Base-by-base conservation (phyloP, 768 basidiomycete species). In the Lyophyllum shimeji region DNA sequence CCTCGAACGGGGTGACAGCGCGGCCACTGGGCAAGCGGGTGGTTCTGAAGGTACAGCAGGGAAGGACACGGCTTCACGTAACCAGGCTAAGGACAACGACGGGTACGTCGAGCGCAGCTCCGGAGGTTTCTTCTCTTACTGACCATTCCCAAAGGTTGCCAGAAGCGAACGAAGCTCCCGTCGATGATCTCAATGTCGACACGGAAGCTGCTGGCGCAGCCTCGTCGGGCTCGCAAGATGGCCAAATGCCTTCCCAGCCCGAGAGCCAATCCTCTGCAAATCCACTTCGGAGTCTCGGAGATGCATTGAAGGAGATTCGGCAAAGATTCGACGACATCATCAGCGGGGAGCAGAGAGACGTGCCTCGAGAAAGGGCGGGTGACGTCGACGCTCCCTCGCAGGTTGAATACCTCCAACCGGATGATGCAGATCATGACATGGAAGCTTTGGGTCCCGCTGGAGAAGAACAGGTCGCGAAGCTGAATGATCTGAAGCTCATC, bases 361-460 rank as follows among this genome's bases (percentile, higher is more conserved):
- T 48, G 27, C 67, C 71, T 2, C 71, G 68, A 49, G 72, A 78
- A 39, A 65, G 69, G n/a, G 58, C 65, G 18, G 74, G 76, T 40
- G 74, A 80, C 34, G 67, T 72, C 0, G 69, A 65, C 9, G 69
- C 71, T 15, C 64, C 74, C 2, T 72, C 81, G 7, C 82, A 85
- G 60, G 69, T 97, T 13, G 92, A 97, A 68, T 93, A 96, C 69
- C 72, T 90, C 39, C 79, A 79, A 53, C 82, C 89, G 1, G 86
- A 86, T 37, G 86, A 89, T 46, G 76, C 73, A 25, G 84, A 82
- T 57, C 74, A 87, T 52, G 82, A 87, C 31, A 90, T 90, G 84
- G 93, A 96, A 70, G 93, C 95, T 1, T 81, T 98, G 20, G 96
- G 93, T 6, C 85, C 93, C 0, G 88, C 95, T 2, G 85, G 82